Conservation (phyloP, 805 yeast species). For the Saccharomycopsis javanensis region DNA sequence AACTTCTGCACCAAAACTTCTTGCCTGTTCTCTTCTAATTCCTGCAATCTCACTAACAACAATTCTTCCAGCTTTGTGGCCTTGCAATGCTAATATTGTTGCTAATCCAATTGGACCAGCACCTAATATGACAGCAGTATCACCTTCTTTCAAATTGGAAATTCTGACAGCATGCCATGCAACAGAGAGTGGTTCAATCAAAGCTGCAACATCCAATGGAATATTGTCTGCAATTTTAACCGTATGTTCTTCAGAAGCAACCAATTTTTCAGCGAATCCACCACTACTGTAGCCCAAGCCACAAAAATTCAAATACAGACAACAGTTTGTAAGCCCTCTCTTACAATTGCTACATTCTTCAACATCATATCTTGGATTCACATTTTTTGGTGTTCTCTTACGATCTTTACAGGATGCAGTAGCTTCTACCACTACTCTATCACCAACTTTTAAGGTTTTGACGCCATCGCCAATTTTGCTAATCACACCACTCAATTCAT, state of each 20-base stretch:
- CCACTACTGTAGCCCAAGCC: conserved; percentile 53
- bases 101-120: conserved; percentile 49
- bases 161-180: conserved; percentile 49
- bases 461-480: conserved; percentile 39
- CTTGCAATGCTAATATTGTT: conserved; percentile 41
- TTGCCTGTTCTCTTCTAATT: conserved; percentile 33
- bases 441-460: conserved; percentile 37
- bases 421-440: conserved; percentile 55
- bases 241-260: conserved; percentile 32
- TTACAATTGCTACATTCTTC: conserved; percentile 39
- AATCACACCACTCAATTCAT: conserved; percentile 42
- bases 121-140: conserved; percentile 40
- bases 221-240: conserved; percentile 34
- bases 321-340: conserved; percentile 43
- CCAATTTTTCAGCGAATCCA: conserved; percentile 41
- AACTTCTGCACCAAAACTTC: conserved; percentile 26
- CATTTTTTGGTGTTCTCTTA: conserved; percentile 29
- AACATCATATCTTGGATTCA: conserved; percentile 22
- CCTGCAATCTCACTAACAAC: conserved; percentile 44
- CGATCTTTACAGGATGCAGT: conserved; percentile 48
- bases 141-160: conserved; percentile 32
- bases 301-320: conserved; percentile 37
- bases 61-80: conserved; percentile 33
- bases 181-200: conserved; percentile 49
- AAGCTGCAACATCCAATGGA: conserved; percentile 38